Percentiles rank a stretch among this genome's conserved stretches.
phyloP scores from a whole-genome alignment of 2,329 filamentous ascomycete genomes.

The Clonostachys byssicola region DNA sequence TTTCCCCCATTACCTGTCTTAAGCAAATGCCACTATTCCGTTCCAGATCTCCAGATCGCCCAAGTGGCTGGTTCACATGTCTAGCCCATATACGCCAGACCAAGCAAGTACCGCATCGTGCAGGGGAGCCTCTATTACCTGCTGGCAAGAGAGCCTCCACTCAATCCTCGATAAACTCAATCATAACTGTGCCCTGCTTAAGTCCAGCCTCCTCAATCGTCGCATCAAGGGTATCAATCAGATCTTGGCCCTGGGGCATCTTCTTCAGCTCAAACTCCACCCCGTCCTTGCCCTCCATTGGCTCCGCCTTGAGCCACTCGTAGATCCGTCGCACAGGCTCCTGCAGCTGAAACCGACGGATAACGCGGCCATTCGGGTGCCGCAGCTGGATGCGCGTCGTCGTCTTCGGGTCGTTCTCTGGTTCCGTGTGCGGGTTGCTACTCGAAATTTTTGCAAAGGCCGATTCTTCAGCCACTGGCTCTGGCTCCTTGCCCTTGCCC shows the following conservation, averaged over 20 bases:
- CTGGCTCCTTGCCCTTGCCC: conserved; percentile 45
- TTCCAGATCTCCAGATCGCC: too few relatives aligned
- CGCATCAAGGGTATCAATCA: conserved; percentile 70
- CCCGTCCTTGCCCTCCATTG: conserved; percentile 74
- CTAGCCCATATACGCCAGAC: neutral
- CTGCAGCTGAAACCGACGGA: conserved; percentile 74
- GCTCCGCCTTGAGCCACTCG: conserved; percentile 92
- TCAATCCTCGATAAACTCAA: conserved; percentile 73
- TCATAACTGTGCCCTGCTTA: conserved; percentile 92
- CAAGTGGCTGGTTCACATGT: neutral
- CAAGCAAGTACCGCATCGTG: neutral
- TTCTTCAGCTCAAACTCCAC: conserved; percentile 82
- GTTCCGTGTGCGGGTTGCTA: conserved; percentile 72
- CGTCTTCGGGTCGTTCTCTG: conserved; percentile 62
- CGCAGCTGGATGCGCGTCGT: conserved; percentile 92
- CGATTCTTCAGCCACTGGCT: conserved; percentile 17
- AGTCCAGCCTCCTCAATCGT: conserved; percentile 79
- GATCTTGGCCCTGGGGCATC: conserved; percentile 73
- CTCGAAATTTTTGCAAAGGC: conserved; percentile 70
- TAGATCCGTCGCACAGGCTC: conserved; percentile 83
- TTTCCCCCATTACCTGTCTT: too few relatives aligned
- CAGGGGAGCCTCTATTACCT: conserved; percentile 7
- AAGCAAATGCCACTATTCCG: too few relatives aligned
- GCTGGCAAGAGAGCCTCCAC: neutral
- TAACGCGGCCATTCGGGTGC: conserved; percentile 77